Evolutionary conservation across 225 moss, liverwort and hornwort genomes (phyloP), one percentile per base, ranked within the genome.

Genomic region (Pseudoscleropodium purum): DNA sequence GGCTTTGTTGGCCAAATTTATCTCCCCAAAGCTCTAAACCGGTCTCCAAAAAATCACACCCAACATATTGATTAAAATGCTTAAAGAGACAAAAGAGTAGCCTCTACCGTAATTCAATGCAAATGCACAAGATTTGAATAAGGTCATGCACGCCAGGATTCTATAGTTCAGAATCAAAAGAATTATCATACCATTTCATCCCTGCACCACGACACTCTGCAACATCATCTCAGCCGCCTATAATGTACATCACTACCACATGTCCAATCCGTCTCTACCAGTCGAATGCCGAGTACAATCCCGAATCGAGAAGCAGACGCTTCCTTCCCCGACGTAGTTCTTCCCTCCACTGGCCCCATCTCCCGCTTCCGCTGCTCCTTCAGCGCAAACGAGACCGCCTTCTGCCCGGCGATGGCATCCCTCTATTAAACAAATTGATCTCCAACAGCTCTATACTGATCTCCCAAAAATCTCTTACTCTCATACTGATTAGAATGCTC

Each of bases 291-390:
- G 91, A 94, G 87, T 98, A 95, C 70, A 98, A 97, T 78, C 95
- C 96, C 23, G 94, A 92, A 83, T 98, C 94, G 57, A 94, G 95
- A 20, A 97, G 94, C 65, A 97, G 83, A 37, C 95, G 88, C 89
- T 97, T 95, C 93, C 95, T 92, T 96, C 96, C 96, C 91, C 96
- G 33, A 96, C 98, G 63, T 94, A 98, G 86, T 93, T 98, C 87
- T 98, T 97, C 41, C 91, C 96, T 79, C 95, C 93, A 85, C 96
- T 98, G 54, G 93, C 96, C 96, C 97, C 88, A 97, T 91, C 87
- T 96, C 97, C 61, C 97, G 86, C 92, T 97, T 98, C 91, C 96
- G 83, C 86, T 98, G 96, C 59, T 59, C 59, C 59, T 59, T 60
- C 24, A 24, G 60, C 60, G 60, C 94, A 81, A 98, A 98, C 30